phyloP scores from a whole-genome alignment of 2,329 filamentous ascomycete species.

The Bipolaris victoriae region DNA sequence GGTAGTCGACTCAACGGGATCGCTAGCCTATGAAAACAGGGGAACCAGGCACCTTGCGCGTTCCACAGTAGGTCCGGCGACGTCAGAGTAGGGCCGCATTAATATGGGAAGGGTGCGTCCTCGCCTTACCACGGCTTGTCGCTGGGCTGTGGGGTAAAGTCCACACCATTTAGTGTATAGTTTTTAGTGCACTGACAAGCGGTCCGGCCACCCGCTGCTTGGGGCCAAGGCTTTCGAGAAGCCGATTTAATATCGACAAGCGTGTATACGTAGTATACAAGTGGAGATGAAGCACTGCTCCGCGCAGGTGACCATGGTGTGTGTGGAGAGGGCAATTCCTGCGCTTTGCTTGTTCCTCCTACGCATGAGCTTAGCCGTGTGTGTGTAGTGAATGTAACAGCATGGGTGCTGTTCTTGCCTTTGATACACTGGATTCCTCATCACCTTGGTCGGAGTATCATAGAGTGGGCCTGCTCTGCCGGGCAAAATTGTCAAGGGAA shows the following conservation, averaged over 20 bases:
- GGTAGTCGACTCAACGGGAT: neutral
- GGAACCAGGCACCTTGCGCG: neutral
- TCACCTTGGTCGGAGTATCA: neutral
- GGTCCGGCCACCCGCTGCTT: conserved; percentile 19
- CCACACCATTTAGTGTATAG: conserved; percentile 1
- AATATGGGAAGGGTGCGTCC: conserved; percentile 19
- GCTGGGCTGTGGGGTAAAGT: conserved; percentile 22
- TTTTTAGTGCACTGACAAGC: conserved; percentile 4
- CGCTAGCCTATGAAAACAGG: neutral
- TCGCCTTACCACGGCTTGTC: conserved; percentile 15
- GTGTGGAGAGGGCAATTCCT: no score
- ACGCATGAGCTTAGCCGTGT: neutral
- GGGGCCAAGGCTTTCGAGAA: neutral
- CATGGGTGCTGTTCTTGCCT: neutral
- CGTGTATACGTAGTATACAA: neutral
- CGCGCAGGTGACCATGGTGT: neutral
- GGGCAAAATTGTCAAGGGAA: neutral
- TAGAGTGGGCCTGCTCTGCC: neutral
- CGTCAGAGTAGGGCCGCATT: conserved; percentile 17
- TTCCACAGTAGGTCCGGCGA: conserved; percentile 31
- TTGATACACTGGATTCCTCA: neutral
- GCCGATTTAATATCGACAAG: neutral
- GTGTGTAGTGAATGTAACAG: neutral
- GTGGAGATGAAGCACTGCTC: no score
- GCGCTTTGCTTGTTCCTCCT: neutral